phyloP scores from a whole-genome alignment of 1,284 basidiomycete genomes.

The Cryptococcus neoformans region DNA sequence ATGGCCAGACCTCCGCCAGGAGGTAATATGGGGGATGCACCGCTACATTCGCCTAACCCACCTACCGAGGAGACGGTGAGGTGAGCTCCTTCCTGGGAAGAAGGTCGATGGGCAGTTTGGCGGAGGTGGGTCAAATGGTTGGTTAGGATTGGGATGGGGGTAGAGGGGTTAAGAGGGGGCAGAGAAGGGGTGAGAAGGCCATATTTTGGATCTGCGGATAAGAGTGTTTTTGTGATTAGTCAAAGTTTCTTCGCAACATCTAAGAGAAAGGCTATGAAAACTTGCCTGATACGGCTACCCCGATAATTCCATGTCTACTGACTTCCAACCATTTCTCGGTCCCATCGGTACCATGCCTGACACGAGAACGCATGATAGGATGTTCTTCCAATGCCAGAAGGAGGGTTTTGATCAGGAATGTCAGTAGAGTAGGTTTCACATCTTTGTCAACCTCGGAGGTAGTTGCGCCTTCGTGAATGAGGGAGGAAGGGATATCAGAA shows the following conservation, averaged over 20 bases:
- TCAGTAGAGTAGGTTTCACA: slow-evolving; percentile 68
- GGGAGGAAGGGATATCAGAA: slow-evolving; percentile 55
- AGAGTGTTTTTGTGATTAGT: too few relatives aligned
- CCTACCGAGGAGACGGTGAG: slow-evolving; percentile 87
- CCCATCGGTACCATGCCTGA: slow-evolving; percentile 20
- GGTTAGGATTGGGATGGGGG: slow-evolving; percentile 62
- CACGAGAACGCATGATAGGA: slow-evolving; percentile 40
- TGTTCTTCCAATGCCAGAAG: slow-evolving; percentile 70
- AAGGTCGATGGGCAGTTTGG: slow-evolving; percentile 62
- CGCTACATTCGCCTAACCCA: slow-evolving; percentile 68
- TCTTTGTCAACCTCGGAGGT: not conserved
- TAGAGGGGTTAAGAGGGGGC: slow-evolving; percentile 58
- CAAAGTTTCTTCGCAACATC: not conserved
- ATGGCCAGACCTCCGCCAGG: slow-evolving; percentile 88
- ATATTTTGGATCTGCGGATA: slow-evolving; percentile 63
- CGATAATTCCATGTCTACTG: slow-evolving; percentile 32
- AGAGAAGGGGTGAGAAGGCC: slow-evolving; percentile 86
- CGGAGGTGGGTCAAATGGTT: slow-evolving; percentile 57
- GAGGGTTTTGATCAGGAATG: slow-evolving; percentile 81
- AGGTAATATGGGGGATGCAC: slow-evolving; percentile 74
- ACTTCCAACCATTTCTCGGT: slow-evolving; percentile 36
- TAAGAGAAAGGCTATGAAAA: not conserved
- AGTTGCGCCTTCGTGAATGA: slow-evolving; percentile 45
- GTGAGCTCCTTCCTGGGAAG: slow-evolving; percentile 61
- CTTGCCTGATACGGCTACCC: slow-evolving; percentile 43